Conservation (phyloP, 441 rosid species). For the Jatropha podagrica region DNA sequence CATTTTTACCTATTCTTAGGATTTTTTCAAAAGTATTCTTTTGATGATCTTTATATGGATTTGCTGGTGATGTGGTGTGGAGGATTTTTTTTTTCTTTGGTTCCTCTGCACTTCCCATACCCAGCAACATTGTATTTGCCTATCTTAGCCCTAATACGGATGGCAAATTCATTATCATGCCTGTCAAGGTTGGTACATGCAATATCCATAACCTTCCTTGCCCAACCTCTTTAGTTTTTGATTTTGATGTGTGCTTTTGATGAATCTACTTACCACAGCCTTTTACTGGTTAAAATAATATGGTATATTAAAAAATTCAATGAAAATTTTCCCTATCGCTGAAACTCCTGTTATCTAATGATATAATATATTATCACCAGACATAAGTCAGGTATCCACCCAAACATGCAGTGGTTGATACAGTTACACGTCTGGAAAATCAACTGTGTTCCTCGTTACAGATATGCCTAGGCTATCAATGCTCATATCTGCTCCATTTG, state of each 20-base stretch:
- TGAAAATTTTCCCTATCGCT: neutral
- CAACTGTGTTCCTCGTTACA: conserved; percentile 65
- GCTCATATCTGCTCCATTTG: conserved; percentile 83
- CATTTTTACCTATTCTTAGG: neutral
- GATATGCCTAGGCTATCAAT: conserved; percentile 36
- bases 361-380: conserved; percentile 34
- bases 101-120: conserved; percentile 44
- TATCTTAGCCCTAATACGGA: conserved; percentile 30
- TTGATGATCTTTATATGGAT: neutral
- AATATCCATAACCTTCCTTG: neutral
- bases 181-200: conserved; percentile 41
- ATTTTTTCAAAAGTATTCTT: too few species aligned
- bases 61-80: conserved; percentile 51
- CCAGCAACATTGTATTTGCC: conserved; percentile 34
- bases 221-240: rapidly evolving
- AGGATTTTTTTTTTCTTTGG: conserved; percentile 9
- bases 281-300: too few species aligned
- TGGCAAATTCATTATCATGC: conserved; percentile 31
- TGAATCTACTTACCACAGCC: neutral
- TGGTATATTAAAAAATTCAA: neutral
- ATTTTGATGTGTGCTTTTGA: neutral
- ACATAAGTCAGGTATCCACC: conserved; percentile 71
- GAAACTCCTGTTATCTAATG: too few species aligned
- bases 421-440: conserved; percentile 81
- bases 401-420: conserved; percentile 43